A percentile compares a stretch with the other conserved stretches of the same genome.
Conservation (phyloP, 306 rosid species). For the Biancaea sappan region DNA sequence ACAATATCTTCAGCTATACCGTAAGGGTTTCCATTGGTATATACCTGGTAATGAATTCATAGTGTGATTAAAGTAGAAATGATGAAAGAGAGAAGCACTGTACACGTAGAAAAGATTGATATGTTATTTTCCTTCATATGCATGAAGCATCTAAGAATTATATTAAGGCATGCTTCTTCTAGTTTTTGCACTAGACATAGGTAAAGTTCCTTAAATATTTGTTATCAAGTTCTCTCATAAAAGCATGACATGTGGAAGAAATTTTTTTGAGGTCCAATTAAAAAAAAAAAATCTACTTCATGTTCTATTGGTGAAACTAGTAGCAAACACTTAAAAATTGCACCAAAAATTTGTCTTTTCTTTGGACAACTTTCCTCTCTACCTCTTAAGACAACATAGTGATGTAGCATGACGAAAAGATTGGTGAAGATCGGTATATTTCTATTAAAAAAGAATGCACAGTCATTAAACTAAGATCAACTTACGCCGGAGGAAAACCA, state of each 20-base stretch:
- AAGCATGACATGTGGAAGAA: too few species aligned
- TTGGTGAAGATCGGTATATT: not conserved
- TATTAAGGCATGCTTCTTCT: not conserved
- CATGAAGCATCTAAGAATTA: not conserved
- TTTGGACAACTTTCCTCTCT: not conserved
- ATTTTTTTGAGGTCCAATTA: too few species aligned
- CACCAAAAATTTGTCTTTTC: too few species aligned
- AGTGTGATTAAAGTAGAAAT: conserved; percentile 25
- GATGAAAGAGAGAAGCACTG: not conserved
- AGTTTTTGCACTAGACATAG: not conserved
- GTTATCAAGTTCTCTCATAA: too few species aligned
- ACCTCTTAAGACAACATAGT: not conserved
- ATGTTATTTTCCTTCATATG: not conserved
- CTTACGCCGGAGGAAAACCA: conserved; percentile 99
- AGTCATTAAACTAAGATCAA: conserved; percentile 25
- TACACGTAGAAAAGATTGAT: too few species aligned
- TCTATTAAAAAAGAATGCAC: not conserved
- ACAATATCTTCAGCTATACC: conserved; percentile 90
- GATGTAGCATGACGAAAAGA: not conserved
- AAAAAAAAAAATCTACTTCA: too few species aligned
- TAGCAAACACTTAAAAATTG: too few species aligned
- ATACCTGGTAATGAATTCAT: conserved; percentile 58
- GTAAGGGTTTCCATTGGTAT: conserved; percentile 84
- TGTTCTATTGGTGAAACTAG: too few species aligned
- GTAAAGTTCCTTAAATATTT: too few species aligned